Evolutionary conservation across 768 basidiomycete species (phyloP).

Genomic region (Leccinum boreale): DNA sequence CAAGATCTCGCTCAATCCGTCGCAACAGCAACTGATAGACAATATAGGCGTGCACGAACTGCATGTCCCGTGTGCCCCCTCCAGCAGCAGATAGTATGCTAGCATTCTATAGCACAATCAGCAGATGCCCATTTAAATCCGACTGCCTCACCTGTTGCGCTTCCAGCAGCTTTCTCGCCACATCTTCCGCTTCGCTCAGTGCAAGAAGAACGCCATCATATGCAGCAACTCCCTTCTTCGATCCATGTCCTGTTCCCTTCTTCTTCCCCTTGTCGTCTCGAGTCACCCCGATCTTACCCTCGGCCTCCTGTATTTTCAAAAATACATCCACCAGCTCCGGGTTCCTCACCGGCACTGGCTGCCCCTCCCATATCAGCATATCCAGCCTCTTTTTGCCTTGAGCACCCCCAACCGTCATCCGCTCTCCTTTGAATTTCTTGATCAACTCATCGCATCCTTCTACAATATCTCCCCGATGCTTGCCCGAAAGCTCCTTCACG

Average conservation of each 20-base stretch:
- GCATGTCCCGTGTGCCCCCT: slow-evolving; percentile 62
- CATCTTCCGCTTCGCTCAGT: slow-evolving; percentile 86
- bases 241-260: slow-evolving; percentile 39
- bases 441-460: slow-evolving; percentile 58
- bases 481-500: slow-evolving; percentile 57
- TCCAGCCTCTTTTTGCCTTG: slow-evolving; percentile 53
- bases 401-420: slow-evolving; percentile 31
- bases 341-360: slow-evolving; percentile 80
- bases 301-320: slow-evolving; percentile 76
- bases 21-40: slow-evolving; percentile 83
- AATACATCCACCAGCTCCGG: slow-evolving; percentile 90
- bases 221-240: slow-evolving; percentile 77
- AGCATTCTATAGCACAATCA: slow-evolving; percentile 36
- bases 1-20: slow-evolving; percentile 85
- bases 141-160: slow-evolving; percentile 65
- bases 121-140: neutral
- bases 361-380: slow-evolving; percentile 73
- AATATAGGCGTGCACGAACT: slow-evolving; percentile 84
- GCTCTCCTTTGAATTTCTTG: slow-evolving; percentile 47
- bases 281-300: slow-evolving; percentile 50
- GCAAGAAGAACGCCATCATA: slow-evolving; percentile 85
- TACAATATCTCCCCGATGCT: slow-evolving; percentile 58
- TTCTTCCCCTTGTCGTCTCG: slow-evolving; percentile 32
- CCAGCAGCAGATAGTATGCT: slow-evolving; percentile 36
- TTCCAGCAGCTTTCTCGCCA: slow-evolving; percentile 76